These are phyloP conservation scores for Hordeum vulgare DNA, from an alignment of 176 grass and related monocot genomes.

Conservation along the genomic window MorexV3_pseudomolecules_assembly NC_058518.1:489012565-489013064, in stretches of 20 bases:
- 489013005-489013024: not conserved
- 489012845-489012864: not conserved
- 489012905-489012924: not conserved
- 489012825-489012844: conserved; percentile 11
- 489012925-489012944: not conserved
- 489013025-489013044: not conserved
- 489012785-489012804: conserved; percentile 24
- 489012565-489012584: not conserved
- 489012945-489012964: not conserved
- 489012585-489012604: not conserved
- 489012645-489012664: not conserved
- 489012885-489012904: not conserved
- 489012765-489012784: not conserved
- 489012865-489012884: not conserved
- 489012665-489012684: conserved; percentile 21
- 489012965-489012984: not conserved
- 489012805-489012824: not conserved
- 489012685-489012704: not conserved
- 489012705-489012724: not conserved
- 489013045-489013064: not conserved
- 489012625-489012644: not conserved
- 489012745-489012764: conserved; percentile 9
- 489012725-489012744: not conserved
- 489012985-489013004: not conserved
- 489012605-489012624: not conserved